Base-by-base conservation (phyloP, 129 eudicot genomes). In the Deinandra increscens region DNA sequence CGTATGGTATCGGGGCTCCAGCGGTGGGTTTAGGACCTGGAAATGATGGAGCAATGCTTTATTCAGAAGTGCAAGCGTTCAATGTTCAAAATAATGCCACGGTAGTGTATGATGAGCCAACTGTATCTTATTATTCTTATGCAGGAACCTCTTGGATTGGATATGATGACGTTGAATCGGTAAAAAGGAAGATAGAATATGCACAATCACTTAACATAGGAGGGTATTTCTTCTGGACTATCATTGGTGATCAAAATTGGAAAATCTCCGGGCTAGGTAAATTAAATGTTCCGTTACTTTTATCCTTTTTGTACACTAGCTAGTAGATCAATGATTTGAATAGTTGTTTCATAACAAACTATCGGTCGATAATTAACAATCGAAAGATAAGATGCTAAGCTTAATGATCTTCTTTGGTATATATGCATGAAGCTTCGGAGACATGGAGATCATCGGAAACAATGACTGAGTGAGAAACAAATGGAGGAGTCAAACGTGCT, bases 171-270 rank as follows among this genome's bases (percentile, higher is more conserved):
- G 66, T 46, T 46, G 75, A 73, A 45, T 81, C 95, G 0, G 79
- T 78, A 19, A 42, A 75, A 1, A 37, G 48, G 5, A 90, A 90
- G 71, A 59, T 84, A 6, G 78, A 31, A 9, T 90, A 76, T 75
- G 97, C 97, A 6, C 79, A 69, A 55, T 59, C 69, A 6, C 87
- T 78, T 15, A 71, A 81, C 9, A 67, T 90, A 66, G 74, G 97
- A 31, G 97, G 97, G 31, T 85, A 90, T 74, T 90, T 87, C 83
- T 87, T 90, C 73, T 90, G 97, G 97, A 85, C 91, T 3, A 51
- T 81, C 9, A 51, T 53, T 36, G 82, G 79, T 12, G 97, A 90
- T 61, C 85, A 83, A 36, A 74, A 83, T 5, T 83, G 89, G 87
- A 79, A 51, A 23, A 79, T 90, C 38, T 85, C 97, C 1, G 78